A percentile compares a stretch with the other conserved stretches of the same genome.
These are phyloP conservation scores for Hyphodiscus hymeniophilus DNA, from an alignment of 495 filamentous ascomycete species.

Conservation along the genomic window DNA sequence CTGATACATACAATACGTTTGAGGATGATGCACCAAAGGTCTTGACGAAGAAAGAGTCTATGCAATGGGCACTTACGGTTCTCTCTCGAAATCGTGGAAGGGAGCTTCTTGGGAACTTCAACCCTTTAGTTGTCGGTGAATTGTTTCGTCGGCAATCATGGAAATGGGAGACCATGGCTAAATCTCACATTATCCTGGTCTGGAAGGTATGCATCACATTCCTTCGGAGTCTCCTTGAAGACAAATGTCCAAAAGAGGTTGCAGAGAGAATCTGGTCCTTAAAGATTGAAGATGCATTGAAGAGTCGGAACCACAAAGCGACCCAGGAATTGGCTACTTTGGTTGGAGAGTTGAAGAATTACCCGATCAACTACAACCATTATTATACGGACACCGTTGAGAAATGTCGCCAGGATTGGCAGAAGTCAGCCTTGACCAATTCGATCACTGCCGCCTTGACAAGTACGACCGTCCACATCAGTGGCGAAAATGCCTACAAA, in stretches of 20 bases:
- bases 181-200: slow-evolving; percentile 14
- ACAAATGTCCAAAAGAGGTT: not conserved
- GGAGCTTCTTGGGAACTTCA: slow-evolving; percentile 35
- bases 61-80: not conserved
- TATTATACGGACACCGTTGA: slow-evolving; percentile 33
- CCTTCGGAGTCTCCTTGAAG: not conserved
- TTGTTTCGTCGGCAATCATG: slow-evolving; percentile 36
- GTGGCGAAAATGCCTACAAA: not conserved
- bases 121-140: slow-evolving; percentile 30
- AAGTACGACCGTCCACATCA: not conserved
- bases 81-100: slow-evolving; percentile 23
- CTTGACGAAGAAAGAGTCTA: not conserved
- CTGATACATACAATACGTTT: not conserved
- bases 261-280: not conserved
- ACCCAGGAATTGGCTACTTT: not conserved
- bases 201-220: not conserved
- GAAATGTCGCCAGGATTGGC: not conserved
- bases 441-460: not conserved
- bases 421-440: not conserved
- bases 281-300: not conserved
- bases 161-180: slow-evolving; percentile 30
- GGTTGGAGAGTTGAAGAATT: slow-evolving; percentile 12
- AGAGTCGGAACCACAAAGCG: no score
- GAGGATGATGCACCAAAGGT: not conserved
- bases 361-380: slow-evolving; percentile 52